Conservation (phyloP, 23 red algal species). For the Gracilaria domingensis region DNA sequence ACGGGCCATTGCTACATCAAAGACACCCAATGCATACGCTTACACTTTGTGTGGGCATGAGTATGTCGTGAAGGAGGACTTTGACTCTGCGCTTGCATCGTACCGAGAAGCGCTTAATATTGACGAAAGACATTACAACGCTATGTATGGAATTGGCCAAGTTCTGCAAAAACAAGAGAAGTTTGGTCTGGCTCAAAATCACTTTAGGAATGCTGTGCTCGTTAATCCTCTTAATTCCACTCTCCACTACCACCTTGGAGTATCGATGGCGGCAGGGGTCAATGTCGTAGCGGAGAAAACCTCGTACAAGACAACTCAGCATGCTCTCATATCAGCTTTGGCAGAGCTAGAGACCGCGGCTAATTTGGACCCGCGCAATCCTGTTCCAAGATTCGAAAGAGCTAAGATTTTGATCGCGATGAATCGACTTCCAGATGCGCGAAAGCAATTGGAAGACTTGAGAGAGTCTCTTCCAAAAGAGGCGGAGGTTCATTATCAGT, state of each 20-base stretch:
- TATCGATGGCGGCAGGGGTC: constrained; percentile 55
- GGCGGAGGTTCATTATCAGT: constrained; percentile 88
- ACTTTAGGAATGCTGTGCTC: constrained; percentile 84
- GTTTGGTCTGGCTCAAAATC: constrained; percentile 70
- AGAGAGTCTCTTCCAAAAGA: constrained; percentile 79
- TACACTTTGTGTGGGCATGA: constrained; percentile 96
- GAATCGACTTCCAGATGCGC: constrained; percentile 78
- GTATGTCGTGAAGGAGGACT: constrained; percentile 86
- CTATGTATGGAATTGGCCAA: constrained; percentile 96
- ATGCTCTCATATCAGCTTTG: constrained; percentile 70
- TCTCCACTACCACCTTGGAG: constrained; percentile 93
- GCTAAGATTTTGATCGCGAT: constrained; percentile 81
- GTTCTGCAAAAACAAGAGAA: constrained; percentile 90
- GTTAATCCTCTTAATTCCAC: constrained; percentile 82
- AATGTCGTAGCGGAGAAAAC: constrained; percentile 14
- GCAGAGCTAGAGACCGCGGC: constrained; percentile 83
- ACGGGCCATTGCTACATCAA: constrained; percentile 66
- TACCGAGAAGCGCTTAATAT: constrained; percentile 90
- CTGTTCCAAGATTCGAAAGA: constrained; percentile 91
- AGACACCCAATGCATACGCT: constrained; percentile 71
- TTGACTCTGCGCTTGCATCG: constrained; percentile 75
- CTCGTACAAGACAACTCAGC: constrained; percentile 30
- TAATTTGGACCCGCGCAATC: constrained; percentile 72
- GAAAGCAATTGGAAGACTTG: constrained; percentile 75
- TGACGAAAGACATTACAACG: constrained; percentile 90